Conservation (phyloP, 2,329 filamentous ascomycete genomes). For the Aspergillus fijiensis region DNA sequence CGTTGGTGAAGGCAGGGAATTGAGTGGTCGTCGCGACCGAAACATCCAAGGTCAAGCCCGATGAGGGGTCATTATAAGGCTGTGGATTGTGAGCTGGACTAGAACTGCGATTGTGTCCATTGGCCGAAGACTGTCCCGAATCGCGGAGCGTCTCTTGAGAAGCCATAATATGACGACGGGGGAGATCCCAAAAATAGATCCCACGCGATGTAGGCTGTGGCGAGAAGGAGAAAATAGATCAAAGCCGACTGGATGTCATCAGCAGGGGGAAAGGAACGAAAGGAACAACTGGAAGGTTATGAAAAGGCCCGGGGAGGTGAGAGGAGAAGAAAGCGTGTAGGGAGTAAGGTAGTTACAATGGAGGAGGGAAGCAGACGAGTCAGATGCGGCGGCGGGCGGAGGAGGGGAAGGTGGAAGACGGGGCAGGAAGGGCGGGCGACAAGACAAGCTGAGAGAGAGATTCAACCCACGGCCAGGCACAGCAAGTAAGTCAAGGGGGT, state of each 20-base stretch:
- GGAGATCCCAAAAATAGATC: slow-evolving; percentile 24
- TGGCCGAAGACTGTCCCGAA: slow-evolving; percentile 38
- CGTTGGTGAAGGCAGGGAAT: slow-evolving; percentile 29
- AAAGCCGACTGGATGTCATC: slow-evolving; percentile 9
- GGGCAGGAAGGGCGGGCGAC: neutral
- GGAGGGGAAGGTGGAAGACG: slow-evolving; percentile 9
- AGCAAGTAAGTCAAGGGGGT: slow-evolving; percentile 1
- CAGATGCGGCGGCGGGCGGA: slow-evolving; percentile 7
- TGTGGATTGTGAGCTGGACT: slow-evolving; percentile 45
- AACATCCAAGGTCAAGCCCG: slow-evolving; percentile 37
- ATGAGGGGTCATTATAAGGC: slow-evolving; percentile 36
- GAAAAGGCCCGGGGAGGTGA: slow-evolving; percentile 8
- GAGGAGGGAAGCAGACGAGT: slow-evolving; percentile 5
- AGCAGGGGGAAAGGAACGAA: slow-evolving; percentile 4
- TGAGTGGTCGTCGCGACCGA: slow-evolving; percentile 35
- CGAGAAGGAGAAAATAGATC: slow-evolving; percentile 10
- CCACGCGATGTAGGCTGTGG: slow-evolving; percentile 21
- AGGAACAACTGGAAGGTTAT: slow-evolving; percentile 1
- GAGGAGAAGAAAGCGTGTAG: slow-evolving; percentile 5
- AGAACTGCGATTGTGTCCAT: slow-evolving; percentile 41
- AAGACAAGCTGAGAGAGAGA: neutral
- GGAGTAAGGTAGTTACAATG: neutral
- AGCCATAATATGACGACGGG: slow-evolving; percentile 26
- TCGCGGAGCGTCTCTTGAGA: slow-evolving; percentile 34
- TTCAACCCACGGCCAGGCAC: slow-evolving; percentile 1